phyloP scores from a whole-genome alignment of 2,329 filamentous ascomycete species.

The Trichophyton mentagrophytes region DNA sequence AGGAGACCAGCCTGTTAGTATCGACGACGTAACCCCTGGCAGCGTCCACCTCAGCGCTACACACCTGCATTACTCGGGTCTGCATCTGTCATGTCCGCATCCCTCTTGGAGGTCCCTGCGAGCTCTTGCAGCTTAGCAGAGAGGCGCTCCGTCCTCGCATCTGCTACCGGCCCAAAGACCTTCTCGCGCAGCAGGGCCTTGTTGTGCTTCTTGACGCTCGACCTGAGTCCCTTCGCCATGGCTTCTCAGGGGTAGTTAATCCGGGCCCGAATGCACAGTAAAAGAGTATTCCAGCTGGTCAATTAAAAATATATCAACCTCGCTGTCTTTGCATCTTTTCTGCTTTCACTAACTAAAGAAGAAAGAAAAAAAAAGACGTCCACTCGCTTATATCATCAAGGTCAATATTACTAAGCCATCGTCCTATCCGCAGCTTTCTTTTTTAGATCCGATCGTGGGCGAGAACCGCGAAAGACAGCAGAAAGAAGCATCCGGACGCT shows the following conservation, averaged over 20 bases:
- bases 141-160: conserved; percentile 66
- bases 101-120: conserved; percentile 50
- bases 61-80: conserved; percentile 19
- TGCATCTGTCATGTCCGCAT: conserved; percentile 33
- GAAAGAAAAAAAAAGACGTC: background rate
- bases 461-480: background rate
- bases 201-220: conserved; percentile 71
- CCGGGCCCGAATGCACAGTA: background rate
- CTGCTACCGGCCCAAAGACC: conserved; percentile 73
- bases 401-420: background rate
- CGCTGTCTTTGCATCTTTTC: background rate
- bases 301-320: background rate
- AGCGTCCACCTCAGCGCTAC: background rate
- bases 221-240: conserved; percentile 81
- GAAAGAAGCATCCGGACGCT: background rate
- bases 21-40: background rate
- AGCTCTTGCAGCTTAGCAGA: conserved; percentile 76
- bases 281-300: background rate
- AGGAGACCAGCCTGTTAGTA: background rate
- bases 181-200: conserved; percentile 64
- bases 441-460: background rate
- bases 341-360: background rate
- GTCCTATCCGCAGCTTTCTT: background rate
- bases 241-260: background rate
- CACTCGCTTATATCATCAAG: background rate